A percentile compares a stretch with the other conserved stretches of the same genome.
These are phyloP conservation scores for Trichaptum fuscoviolaceum DNA, from an alignment of 768 basidiomycete species.

Conservation along the genomic window DNA sequence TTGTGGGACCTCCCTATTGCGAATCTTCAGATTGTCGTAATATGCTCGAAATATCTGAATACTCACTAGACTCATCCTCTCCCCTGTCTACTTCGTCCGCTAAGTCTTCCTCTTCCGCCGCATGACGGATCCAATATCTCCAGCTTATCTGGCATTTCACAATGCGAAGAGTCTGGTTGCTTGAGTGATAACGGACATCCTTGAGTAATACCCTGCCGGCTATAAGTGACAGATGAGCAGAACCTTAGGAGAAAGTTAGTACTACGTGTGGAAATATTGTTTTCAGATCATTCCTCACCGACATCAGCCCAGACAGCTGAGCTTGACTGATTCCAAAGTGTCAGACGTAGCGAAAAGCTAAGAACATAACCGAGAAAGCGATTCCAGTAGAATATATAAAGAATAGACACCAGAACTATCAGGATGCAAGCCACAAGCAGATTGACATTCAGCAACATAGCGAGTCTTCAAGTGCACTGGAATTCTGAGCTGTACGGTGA, in stretches of 20 bases:
- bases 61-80: slow-evolving; percentile 46
- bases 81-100: slow-evolving; percentile 38
- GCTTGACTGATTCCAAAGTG: slow-evolving; percentile 72
- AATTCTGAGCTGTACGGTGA: not conserved
- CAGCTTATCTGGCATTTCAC: slow-evolving; percentile 85
- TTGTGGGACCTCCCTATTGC: slow-evolving; percentile 29
- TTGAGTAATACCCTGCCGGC: slow-evolving; percentile 85
- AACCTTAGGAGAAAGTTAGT: slow-evolving; percentile 42
- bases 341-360: slow-evolving; percentile 58
- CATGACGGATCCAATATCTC: slow-evolving; percentile 89
- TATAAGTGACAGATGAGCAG: slow-evolving; percentile 86
- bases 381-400: slow-evolving; percentile 92
- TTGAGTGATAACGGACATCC: slow-evolving; percentile 85
- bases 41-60: slow-evolving; percentile 2
- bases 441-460: slow-evolving; percentile 44
- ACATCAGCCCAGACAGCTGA: slow-evolving; percentile 84
- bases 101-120: slow-evolving; percentile 71
- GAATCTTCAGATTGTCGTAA: slow-evolving; percentile 9
- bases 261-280: slow-evolving; percentile 4
- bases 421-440: slow-evolving; percentile 62
- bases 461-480: not conserved
- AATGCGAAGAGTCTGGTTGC: slow-evolving; percentile 83
- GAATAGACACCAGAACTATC: slow-evolving; percentile 47
- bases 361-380: slow-evolving; percentile 70
- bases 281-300: slow-evolving; percentile 37